Base-by-base conservation (phyloP, 768 basidiomycete species). In the Serendipita sp. region DNA sequence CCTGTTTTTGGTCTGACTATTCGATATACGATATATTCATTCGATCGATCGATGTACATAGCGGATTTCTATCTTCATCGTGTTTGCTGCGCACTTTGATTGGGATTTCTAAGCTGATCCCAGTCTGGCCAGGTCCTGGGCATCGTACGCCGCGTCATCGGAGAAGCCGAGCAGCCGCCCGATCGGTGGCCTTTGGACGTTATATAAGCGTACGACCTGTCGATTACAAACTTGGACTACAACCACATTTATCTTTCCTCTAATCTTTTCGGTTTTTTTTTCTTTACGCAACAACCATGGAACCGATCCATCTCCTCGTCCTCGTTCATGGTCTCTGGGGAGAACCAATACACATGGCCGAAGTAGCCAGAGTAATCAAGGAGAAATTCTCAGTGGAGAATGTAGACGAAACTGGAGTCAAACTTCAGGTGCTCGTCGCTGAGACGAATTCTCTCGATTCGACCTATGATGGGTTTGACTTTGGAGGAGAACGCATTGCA, bases 381-480 rank as follows among this genome's bases (percentile, higher is more conserved):
- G 80, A 85, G 68, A 80, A 74, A 8, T 75, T 72, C 18, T 69
- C 71, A 5, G 5, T 2, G 38, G 34, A 46, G 30, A 18, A 4
- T 44, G 16, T 5, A 13, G 75, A 75, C 10, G 78, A 75, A 46
- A 72, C 75, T n/a, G 54, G 47, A n/a, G 47, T 64, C 3, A 70
- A 77, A 65, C 77, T 92, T 3, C 81, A 82, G 41, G 77, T 88
- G 32, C 73, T 89, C n/a, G 71, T 83, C 0, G 80, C 88, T 2
- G 75, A 87, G 69, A 81, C 85, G 16, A 60, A 60, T 60, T 23
- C 56, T 11, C 18, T 28, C 56, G 56, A 60, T 28, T 79, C 79
- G 8, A 89, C 88, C 1, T 91, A 90, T 68, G 89, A 91, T 68
- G 89, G 89, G 0, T 81, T 91, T 28, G 89, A 91, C 70, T 88